phyloP scores from a whole-genome alignment of 176 grass and related monocot genomes.

The Melocanna baccifera region DNA sequence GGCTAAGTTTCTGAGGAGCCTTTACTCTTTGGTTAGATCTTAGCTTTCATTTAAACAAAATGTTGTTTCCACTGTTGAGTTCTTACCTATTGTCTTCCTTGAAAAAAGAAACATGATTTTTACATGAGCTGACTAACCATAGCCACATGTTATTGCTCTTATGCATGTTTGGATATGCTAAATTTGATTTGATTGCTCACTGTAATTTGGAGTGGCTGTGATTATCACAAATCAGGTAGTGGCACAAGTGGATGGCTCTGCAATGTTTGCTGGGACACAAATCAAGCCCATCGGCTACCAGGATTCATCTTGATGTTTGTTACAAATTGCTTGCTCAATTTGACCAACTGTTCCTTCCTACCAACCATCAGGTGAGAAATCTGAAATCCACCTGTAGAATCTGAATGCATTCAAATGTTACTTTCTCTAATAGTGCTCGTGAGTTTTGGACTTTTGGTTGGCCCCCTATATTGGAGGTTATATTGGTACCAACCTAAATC shows the following conservation, averaged over 20 bases:
- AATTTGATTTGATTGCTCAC: constrained; percentile 2
- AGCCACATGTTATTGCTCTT: not conserved
- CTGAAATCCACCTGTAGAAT: too few species aligned
- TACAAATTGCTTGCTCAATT: too few species aligned
- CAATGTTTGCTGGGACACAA: constrained; percentile 87
- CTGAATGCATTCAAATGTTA: too few species aligned
- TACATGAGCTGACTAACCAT: not conserved
- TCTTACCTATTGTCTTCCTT: not conserved
- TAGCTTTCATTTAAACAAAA: not conserved
- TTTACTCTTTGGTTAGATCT: constrained; percentile 1
- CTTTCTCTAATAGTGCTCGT: too few species aligned
- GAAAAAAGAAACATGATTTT: not conserved
- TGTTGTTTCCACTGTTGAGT: not conserved
- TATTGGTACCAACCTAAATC: too few species aligned
- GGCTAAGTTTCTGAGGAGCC: constrained; percentile 90
- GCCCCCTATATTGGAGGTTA: too few species aligned
- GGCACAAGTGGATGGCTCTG: constrained; percentile 95
- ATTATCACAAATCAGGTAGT: constrained; percentile 99
- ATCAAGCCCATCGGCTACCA: constrained; percentile 82
- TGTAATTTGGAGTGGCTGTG: constrained; percentile 90
- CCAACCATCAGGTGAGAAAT: too few species aligned
- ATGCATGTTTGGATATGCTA: not conserved
- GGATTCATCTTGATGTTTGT: too few species aligned
- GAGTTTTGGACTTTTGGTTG: too few species aligned
- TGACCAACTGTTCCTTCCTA: too few species aligned